These are phyloP conservation scores for Solanum gracilifrons DNA, from an alignment of 257 asterid genomes.

Conservation along the genomic window DNA sequence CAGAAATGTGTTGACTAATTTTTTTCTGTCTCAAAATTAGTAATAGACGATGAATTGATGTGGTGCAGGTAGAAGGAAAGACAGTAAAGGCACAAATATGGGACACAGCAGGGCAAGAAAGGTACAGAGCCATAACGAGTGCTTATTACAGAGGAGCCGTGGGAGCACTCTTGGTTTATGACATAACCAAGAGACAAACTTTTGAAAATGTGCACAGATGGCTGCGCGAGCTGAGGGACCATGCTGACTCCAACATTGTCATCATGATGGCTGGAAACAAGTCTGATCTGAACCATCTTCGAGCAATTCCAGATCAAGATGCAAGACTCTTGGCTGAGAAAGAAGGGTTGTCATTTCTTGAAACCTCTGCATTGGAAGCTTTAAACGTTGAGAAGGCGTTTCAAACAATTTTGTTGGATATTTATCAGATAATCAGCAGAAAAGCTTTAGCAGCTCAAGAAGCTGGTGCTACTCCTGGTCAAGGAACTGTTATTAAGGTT, in stretches of 20 bases:
- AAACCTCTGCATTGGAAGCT: slow-evolving; percentile 36
- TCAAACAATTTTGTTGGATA: slow-evolving; percentile 34
- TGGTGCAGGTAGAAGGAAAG: slow-evolving; percentile 35
- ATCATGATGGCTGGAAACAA: slow-evolving; percentile 41
- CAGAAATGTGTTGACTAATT: neutral
- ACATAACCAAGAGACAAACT: slow-evolving; percentile 32
- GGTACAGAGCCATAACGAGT: slow-evolving; percentile 37
- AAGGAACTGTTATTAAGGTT: slow-evolving; percentile 31
- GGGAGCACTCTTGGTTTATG: slow-evolving; percentile 38
- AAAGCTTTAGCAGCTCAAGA: slow-evolving; percentile 39
- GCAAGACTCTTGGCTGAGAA: slow-evolving; percentile 34
- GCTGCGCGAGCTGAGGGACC: slow-evolving; percentile 37
- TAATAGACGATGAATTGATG: neutral
- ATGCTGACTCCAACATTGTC: slow-evolving; percentile 40
- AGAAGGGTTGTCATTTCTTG: slow-evolving; percentile 35
- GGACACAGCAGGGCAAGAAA: slow-evolving; percentile 50
- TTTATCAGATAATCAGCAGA: slow-evolving; percentile 34
- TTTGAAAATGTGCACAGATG: slow-evolving; percentile 29
- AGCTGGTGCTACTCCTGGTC: slow-evolving; percentile 26
- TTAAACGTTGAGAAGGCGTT: slow-evolving; percentile 30
- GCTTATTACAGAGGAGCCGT: slow-evolving; percentile 46
- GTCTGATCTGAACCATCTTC: slow-evolving; percentile 29
- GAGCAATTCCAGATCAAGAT: slow-evolving; percentile 28
- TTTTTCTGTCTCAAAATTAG: neutral
- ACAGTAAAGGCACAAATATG: slow-evolving; percentile 44